Conservation (phyloP, 2,329 filamentous ascomycete genomes). For the Kalmusia sp. region DNA sequence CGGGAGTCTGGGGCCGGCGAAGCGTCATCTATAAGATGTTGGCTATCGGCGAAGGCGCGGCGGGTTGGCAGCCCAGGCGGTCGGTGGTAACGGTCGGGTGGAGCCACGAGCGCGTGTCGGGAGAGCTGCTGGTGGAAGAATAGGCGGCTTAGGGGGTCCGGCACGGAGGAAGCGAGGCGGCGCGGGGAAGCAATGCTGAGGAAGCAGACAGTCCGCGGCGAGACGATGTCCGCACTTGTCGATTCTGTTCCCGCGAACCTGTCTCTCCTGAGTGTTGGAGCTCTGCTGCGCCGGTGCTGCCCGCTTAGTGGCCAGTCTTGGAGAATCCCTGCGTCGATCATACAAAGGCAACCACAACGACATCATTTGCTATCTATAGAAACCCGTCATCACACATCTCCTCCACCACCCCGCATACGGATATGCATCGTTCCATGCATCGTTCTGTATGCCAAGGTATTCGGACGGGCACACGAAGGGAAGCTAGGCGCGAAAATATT, state of each 20-base stretch:
- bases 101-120: constrained; percentile 26
- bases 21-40: constrained; percentile 43
- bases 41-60: constrained; percentile 28
- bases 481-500: no score
- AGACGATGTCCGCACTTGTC: no score
- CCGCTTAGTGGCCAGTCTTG: not conserved
- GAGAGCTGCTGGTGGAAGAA: constrained; percentile 2
- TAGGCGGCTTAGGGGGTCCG: not conserved
- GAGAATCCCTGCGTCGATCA: constrained; percentile 5
- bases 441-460: no score
- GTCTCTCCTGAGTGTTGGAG: constrained; percentile 8
- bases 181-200: not conserved
- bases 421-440: no score
- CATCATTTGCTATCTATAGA: no score
- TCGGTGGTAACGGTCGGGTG: not conserved
- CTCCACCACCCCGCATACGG: no score
- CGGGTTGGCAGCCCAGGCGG: constrained; percentile 17
- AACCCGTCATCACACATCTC: no score
- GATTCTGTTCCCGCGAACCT: no score
- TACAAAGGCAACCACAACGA: no score
- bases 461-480: no score
- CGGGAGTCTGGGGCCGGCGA: constrained; percentile 19
- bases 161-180: not conserved
- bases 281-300: not conserved
- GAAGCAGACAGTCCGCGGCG: not conserved